Base-by-base conservation (phyloP, 2,329 filamentous ascomycete genomes). In the Didymella arachidicola region DNA sequence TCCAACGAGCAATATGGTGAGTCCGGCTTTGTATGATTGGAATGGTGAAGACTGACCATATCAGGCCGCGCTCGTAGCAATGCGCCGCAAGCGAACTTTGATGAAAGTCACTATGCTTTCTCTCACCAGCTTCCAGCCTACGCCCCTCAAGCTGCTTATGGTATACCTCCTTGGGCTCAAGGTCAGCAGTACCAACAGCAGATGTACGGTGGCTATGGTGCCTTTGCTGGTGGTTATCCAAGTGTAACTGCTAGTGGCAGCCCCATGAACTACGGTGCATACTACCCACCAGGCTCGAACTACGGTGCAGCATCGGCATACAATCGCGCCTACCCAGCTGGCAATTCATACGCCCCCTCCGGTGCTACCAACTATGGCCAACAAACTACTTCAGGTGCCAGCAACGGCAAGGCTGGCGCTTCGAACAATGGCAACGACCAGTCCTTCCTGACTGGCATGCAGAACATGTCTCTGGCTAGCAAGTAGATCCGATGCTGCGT, bases 261-360 rank as follows among this genome's bases (percentile, higher is more conserved):
- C 29, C 73, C 71, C 2, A 74, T 74, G 71, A 72, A 72, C 51
- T 73, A 68, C 27, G 69, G 67, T 19, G 68, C 56, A 8, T 74
- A 70, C 60, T 75, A 73, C 36, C 71, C 73, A 3, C 71, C 72
- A 1, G 53, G 62, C 16, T 68, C 65, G 11, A 61, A 58, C 12
- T 75, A 70, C 39, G 63, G 64, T 18, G 56, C 63, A n/a, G 65
- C 66, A 2, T 60, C 68, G 14, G 57, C 64, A 11, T 72, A 70
- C 55, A 67, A 70, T 46, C 65, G 65, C 19, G 70, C 66, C 19
- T 66, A 67, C 30, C 49, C 58, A 43, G 44, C 53, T 46, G 47
- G 49, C 11, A 59, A 58, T 22, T 60, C 62, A 16, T 62, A 63
- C 36, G 63, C 60, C 1, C 62, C 67, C 6, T 64, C 61, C 4